Evolutionary conservation across 768 basidiomycete genomes (phyloP), one percentile per base, ranked within the genome.

Genomic region (Lentinula sp.): DNA sequence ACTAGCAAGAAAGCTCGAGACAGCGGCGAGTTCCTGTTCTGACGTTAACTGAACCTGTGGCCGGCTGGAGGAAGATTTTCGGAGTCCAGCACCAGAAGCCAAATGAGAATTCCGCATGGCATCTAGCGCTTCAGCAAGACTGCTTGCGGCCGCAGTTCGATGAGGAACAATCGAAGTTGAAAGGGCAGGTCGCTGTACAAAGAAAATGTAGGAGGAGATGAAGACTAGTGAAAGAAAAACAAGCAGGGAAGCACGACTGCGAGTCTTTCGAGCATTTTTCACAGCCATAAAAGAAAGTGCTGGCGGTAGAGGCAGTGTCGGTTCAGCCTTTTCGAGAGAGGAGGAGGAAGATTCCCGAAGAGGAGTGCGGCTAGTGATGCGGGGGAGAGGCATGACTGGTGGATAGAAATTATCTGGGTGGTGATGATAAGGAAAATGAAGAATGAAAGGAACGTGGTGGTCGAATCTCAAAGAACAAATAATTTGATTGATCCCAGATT

Each of bases 1-100:
- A 55, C 86, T 85, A 0, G 85, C 84, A 45, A 93, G 77, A 72
- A 92, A 93, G 61, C 82, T 84, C 2, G 87, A 81, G 51, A 91
- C 74, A 2, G 91, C 88, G 1, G 88, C 89, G 18, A 93, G 81
- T 68, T 93, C 91, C 68, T 91, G 81, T 0, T 74, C 70, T 0
- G 76, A 68, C 43, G 78, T 73, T 61, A 92, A 79, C 13, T 70
- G 56, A 43, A 90, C 66, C 35, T 82, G 74, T 0, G 78, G 74
- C 15, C 74, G 50, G 56, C 69, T 65, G 62, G 45, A 64, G 42
- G 64, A 70, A 16, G 23, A 62, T 50, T n/a, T 61, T 49, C 55
- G 62, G 68, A 63, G 58, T 57, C 23, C 48, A 35, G 39, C 23
- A 9, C 28, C 63, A 56, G n/a, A 48, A 58, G 60, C 57, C 61